Evolutionary conservation across 1,139 yeast genomes (phyloP), one percentile per base, ranked within the genome.

Genomic region (Suhomyces bolitotheri): DNA sequence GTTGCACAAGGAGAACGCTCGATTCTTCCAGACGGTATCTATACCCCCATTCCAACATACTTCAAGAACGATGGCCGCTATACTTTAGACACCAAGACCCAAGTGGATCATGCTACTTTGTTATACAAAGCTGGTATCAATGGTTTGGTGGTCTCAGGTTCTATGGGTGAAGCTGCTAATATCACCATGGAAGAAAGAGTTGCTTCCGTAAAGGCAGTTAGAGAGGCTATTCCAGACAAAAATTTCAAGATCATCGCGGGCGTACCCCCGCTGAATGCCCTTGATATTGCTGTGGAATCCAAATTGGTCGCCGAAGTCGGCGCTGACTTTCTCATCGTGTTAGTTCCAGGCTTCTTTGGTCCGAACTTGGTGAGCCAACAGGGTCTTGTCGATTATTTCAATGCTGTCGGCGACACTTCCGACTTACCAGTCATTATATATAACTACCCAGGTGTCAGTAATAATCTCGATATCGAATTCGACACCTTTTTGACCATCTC

Each of bases 21-120:
- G 20, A 23, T 38, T n/a, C 27, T 32, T 20, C 38, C 38, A 3
- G 36, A 44, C 27, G 76, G 76, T 28, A 64, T 72, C 24, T 72
- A 71, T 51, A 64, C 74, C 16, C 77, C 78, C 16, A 58, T 64
- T n/a, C 68, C 75, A 36, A 73, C 80, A 7, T 75, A 73, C 51
- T 73, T 68, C 70, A 62, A 67, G 41, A 50, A 53, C 37, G 64
- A 62, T 36, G 62, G 49, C 22, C 49, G 53, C 14, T 56, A 54
- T 43, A 53, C 69, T 3, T 56, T 74, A 13, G 79, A 73, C 44
- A 46, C 56, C 22, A 71, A 62, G 3, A 53, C 75, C 15, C 76
- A 70, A 45, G 57, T 64, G 38, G 46, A 58, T 34, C 78, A 73
- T 45, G 66, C 74, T 13, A 54, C 60, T 30, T 57, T 46, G 47